phyloP scores from a whole-genome alignment of 2,329 filamentous ascomycete genomes.

The Pezicula carpinea region DNA sequence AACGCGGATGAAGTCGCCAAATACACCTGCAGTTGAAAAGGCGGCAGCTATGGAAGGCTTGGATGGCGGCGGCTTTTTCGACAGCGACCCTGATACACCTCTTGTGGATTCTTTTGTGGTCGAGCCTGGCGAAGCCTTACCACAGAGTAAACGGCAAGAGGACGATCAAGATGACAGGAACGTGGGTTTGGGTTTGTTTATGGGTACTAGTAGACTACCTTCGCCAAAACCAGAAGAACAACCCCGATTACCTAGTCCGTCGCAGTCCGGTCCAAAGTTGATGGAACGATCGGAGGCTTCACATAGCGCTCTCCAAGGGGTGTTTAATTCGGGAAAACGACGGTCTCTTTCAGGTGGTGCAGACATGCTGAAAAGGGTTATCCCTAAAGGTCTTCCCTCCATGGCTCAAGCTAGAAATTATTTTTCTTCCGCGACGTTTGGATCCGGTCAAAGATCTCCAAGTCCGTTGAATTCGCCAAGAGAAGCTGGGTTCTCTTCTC shows the following conservation, averaged over 20 bases:
- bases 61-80: slow-evolving; percentile 38
- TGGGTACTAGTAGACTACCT: slow-evolving; percentile 21
- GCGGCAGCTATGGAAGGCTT: slow-evolving; percentile 49
- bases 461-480: slow-evolving; percentile 9
- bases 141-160: too few relatives aligned
- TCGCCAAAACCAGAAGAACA: slow-evolving; percentile 22
- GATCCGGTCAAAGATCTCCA: slow-evolving; percentile 11
- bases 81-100: slow-evolving; percentile 29
- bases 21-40: slow-evolving; percentile 54
- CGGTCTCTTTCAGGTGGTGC: slow-evolving; percentile 52
- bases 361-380: slow-evolving; percentile 51
- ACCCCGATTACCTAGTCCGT: slow-evolving; percentile 28
- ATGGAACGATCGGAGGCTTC: slow-evolving; percentile 24
- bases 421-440: slow-evolving; percentile 19
- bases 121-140: too few relatives aligned
- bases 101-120: slow-evolving; percentile 5
- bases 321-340: slow-evolving; percentile 39
- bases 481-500: neutral
- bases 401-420: slow-evolving; percentile 25
- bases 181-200: slow-evolving; percentile 6
- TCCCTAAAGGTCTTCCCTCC: slow-evolving; percentile 51
- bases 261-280: slow-evolving; percentile 38
- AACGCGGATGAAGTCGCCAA: slow-evolving; percentile 48
- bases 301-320: slow-evolving; percentile 38
- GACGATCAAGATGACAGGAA: too few relatives aligned